A percentile compares a stretch with the other conserved stretches of the same genome.
Evolutionary conservation across 108 stramenopile genomes (phyloP).

Genomic region (Aurantiochytrium sp.): DNA sequence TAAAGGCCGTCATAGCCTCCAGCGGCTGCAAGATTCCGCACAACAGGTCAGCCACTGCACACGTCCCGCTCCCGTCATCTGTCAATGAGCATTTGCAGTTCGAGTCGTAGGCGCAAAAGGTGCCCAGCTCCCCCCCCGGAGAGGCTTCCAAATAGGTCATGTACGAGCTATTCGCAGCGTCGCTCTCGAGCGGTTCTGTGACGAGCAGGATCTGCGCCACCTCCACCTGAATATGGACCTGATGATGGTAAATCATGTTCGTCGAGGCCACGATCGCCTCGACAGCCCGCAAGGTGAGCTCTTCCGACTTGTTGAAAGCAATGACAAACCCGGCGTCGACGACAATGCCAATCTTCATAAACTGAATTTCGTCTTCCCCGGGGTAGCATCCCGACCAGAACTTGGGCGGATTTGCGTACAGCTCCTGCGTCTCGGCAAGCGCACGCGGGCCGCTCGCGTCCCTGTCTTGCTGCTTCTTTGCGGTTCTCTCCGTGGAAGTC

Average conservation of each 20-base stretch:
- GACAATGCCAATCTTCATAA: not conserved
- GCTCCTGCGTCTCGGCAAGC: not conserved
- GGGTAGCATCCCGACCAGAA: not conserved
- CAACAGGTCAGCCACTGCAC: not conserved
- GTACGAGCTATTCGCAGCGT: not conserved
- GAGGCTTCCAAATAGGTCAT: not conserved
- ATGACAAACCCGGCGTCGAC: not conserved
- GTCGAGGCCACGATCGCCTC: not conserved
- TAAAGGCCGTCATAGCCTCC: not conserved
- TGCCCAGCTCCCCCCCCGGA: not conserved
- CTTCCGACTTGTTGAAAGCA: not conserved
- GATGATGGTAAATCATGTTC: not conserved
- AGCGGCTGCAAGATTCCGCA: not conserved
- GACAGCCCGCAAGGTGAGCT: not conserved
- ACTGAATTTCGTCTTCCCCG: not conserved
- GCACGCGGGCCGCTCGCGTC: not conserved
- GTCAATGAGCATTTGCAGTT: not conserved
- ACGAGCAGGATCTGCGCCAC: not conserved
- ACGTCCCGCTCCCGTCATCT: not conserved
- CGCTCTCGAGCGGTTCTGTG: not conserved
- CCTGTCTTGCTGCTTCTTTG: no score
- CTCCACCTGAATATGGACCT: not conserved
- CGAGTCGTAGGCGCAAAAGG: not conserved
- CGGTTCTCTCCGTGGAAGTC: not conserved
- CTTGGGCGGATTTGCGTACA: not conserved